These are phyloP conservation scores for Alternaria sp. DNA, from an alignment of 2,329 filamentous ascomycete genomes.

Conservation along the genomic window DNA sequence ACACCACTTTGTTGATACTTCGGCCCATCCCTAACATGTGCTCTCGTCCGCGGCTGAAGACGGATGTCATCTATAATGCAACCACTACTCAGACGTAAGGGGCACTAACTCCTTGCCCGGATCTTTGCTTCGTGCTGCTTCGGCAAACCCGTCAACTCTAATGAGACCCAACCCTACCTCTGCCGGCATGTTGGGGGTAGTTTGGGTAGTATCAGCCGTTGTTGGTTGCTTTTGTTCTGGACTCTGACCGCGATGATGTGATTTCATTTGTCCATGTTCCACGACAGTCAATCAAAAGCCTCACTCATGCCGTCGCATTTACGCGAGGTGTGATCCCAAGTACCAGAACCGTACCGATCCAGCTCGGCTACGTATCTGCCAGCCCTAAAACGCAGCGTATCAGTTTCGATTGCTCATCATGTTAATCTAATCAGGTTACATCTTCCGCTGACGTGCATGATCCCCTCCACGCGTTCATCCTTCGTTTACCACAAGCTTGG, in stretches of 20 bases:
- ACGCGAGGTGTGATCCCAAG: conserved; percentile 27
- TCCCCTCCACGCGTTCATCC: conserved; percentile 16
- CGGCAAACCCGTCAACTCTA: not conserved
- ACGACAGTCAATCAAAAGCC: conserved; percentile 13
- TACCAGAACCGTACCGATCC: conserved; percentile 26
- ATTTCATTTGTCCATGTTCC: conserved; percentile 4
- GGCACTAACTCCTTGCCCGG: not conserved
- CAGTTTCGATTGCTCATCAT: conserved; percentile 30
- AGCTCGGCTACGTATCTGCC: conserved; percentile 29
- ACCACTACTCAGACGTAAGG: conserved; percentile 6
- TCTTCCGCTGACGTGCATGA: conserved; percentile 34
- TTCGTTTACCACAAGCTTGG: not conserved
- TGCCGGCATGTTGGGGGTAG: not conserved
- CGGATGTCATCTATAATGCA: conserved; percentile 2
- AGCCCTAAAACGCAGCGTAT: conserved; percentile 32
- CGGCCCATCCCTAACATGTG: conserved; percentile 19
- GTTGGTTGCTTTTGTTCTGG: not conserved
- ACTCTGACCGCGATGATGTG: not conserved
- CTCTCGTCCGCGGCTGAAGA: conserved; percentile 18
- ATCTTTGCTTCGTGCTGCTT: not conserved
- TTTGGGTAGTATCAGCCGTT: not conserved
- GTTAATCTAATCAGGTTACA: conserved; percentile 42
- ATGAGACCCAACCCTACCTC: not conserved
- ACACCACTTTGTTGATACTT: conserved; percentile 15
- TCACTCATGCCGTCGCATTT: conserved; percentile 26